These are phyloP conservation scores for Nigrospora osmanthi DNA, from an alignment of 2,329 filamentous ascomycete genomes.

Conservation along the genomic window DNA sequence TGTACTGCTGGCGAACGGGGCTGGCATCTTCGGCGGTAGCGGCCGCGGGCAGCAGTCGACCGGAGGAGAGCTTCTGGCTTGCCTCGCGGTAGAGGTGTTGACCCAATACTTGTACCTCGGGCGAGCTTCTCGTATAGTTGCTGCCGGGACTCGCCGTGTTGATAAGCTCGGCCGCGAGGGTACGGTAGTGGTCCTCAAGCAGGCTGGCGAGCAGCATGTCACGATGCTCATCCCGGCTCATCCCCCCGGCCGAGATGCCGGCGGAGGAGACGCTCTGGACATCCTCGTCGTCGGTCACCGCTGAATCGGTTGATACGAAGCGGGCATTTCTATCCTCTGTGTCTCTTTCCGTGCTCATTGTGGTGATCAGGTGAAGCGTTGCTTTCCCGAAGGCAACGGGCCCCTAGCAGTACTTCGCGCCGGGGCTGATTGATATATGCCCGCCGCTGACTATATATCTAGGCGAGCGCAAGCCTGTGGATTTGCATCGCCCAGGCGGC, in stretches of 20 bases:
- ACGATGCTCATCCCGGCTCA: constrained; percentile 17
- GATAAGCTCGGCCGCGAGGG: constrained; percentile 18
- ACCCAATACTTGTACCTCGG: constrained; percentile 16
- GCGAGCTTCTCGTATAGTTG: constrained; percentile 15
- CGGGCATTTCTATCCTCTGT: too few relatives aligned
- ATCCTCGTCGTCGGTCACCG: not conserved
- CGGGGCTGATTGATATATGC: too few relatives aligned
- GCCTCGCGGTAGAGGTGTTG: constrained; percentile 15
- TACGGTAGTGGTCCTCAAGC: constrained; percentile 21
- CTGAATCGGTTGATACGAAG: not conserved
- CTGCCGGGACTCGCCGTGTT: constrained; percentile 14
- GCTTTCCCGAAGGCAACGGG: too few relatives aligned
- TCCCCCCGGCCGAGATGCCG: constrained; percentile 3
- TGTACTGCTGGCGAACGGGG: constrained; percentile 15
- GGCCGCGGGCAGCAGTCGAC: constrained; percentile 9
- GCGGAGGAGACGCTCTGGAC: not conserved
- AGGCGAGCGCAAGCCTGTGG: too few relatives aligned
- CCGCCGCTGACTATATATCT: too few relatives aligned
- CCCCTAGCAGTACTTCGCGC: too few relatives aligned
- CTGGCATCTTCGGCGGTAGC: constrained; percentile 11
- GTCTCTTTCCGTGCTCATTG: too few relatives aligned
- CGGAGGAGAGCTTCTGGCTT: constrained; percentile 15
- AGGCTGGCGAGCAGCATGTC: constrained; percentile 22
- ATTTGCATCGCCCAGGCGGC: too few relatives aligned
- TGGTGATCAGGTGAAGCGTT: too few relatives aligned